Base-by-base conservation (phyloP, 805 yeast genomes). In the Saturnispora halmiae region DNA sequence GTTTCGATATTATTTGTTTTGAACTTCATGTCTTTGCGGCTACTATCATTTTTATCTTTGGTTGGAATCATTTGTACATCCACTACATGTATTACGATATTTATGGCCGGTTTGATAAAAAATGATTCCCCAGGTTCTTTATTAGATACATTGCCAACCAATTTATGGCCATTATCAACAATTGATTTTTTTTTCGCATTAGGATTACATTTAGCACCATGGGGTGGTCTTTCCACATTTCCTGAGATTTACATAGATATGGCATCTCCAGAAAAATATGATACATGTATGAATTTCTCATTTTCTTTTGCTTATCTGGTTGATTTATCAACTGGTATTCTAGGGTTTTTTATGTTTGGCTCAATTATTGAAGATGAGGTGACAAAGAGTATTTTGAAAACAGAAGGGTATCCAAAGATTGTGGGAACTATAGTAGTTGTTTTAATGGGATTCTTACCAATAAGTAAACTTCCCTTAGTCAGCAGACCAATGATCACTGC, bases 141-240 rank as follows among this genome's bases (percentile, higher is more conserved):
- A 33, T 40, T 78, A 14, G 53, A 64, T 15, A 75, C 79, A 10
- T 79, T 79, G 71, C 70, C 72, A 5, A 81, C 92, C 0, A 73
- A 77, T 46, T 32, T 81, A 44, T 77, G 75, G 69, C 96, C 96
- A 2, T 52, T 58, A 5, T 64, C 72, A 8, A 51, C 61, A 13
- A 58, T 68, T 5, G 75, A 72, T 46, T 65, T 76, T 25, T 67
- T 82, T 35, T 64, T 81, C 34, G 69, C 81, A 7, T 60, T 79
- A 42, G 90, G 90, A 2, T 67, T 82, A 22, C 68, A 77, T 44
- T 72, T 82, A 69, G 86, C 88, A 3, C 86, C 87, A 10, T 82
- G 84, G 76, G 90, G 90, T 42, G 92, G 92, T 2, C 90, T 82
- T 55, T 84, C 86, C 1, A 79, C 82, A 6, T 80, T 80, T 49